A percentile compares a stretch with the other conserved stretches of the same genome.
Evolutionary conservation across 805 yeast genomes (phyloP).

Genomic region (Scheffersomyces lignosus): DNA sequence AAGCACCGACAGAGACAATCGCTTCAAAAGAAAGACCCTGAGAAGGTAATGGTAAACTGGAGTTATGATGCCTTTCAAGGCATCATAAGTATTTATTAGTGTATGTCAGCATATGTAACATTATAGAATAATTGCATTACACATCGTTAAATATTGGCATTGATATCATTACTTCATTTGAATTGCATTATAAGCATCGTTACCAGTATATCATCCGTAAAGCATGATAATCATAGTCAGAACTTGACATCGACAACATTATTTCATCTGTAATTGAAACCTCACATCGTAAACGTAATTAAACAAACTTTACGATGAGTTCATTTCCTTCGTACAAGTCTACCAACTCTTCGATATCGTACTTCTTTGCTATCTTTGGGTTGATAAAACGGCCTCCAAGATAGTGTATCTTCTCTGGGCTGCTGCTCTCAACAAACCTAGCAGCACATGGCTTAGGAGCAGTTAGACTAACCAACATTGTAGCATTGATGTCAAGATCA

Average conservation of each 20-base stretch:
- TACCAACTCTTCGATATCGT: conserved; percentile 58
- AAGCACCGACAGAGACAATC: neutral
- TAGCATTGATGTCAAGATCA: conserved; percentile 53
- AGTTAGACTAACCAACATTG: conserved; percentile 75
- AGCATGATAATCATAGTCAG: too few relatives aligned
- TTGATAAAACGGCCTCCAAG: conserved; percentile 90
- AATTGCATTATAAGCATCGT: too few relatives aligned
- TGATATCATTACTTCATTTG: too few relatives aligned
- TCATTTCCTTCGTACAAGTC: conserved; percentile 31
- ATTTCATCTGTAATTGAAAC: too few relatives aligned
- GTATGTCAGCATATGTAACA: too few relatives aligned
- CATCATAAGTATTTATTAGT: too few relatives aligned
- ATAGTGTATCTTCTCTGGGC: conserved; percentile 52
- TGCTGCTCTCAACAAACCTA: conserved; percentile 31
- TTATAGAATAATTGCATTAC: too few relatives aligned
- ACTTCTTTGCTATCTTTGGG: conserved; percentile 63
- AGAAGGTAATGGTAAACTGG: neutral
- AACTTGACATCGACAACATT: too few relatives aligned
- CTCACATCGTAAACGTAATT: too few relatives aligned
- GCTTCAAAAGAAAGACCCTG: neutral
- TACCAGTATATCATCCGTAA: too few relatives aligned
- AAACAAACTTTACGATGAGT: conserved; percentile 39
- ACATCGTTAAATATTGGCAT: too few relatives aligned
- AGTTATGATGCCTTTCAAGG: too few relatives aligned
- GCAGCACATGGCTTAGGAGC: conserved; percentile 91